Conservation (phyloP, 2,329 filamentous ascomycete genomes). For the Phyllosticta paracitricarpa region DNA sequence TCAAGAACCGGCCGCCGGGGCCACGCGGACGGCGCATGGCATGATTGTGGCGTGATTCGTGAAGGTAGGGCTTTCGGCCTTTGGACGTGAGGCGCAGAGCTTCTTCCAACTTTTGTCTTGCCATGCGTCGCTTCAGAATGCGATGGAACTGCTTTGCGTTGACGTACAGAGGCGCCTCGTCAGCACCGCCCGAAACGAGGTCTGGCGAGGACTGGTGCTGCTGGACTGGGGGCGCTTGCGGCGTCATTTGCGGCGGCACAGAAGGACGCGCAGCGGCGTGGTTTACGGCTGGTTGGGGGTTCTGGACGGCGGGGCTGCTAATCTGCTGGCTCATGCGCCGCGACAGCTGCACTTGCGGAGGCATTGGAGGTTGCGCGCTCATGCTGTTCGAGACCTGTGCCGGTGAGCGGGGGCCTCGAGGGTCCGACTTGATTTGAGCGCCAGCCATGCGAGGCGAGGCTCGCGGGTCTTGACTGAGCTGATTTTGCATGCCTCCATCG, state of each 20-base stretch:
- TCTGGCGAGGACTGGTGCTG: constrained; percentile 71
- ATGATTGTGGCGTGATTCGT: constrained; percentile 96
- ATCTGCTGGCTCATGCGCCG: constrained; percentile 33
- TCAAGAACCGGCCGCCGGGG: constrained; percentile 89
- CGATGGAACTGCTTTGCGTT: constrained; percentile 99
- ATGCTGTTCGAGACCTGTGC: constrained; percentile 56
- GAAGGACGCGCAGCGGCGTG: constrained; percentile 47
- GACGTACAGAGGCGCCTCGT: constrained; percentile 93
- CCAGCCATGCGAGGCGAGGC: constrained; percentile 71
- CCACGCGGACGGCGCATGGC: constrained; percentile 93
- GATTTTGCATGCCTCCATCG: constrained; percentile 55
- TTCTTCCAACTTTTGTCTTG: constrained; percentile 87
- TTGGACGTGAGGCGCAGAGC: constrained; percentile 86
- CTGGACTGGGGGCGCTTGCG: constrained; percentile 52
- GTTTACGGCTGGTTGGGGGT: constrained; percentile 65
- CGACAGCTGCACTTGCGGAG: constrained; percentile 29
- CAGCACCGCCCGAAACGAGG: constrained; percentile 58
- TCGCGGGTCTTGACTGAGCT: constrained; percentile 44
- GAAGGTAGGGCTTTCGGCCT: constrained; percentile 90
- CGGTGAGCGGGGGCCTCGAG: constrained; percentile 66
- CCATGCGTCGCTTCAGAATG: constrained; percentile 87
- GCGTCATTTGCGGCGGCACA: constrained; percentile 37
- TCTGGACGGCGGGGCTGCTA: constrained; percentile 46
- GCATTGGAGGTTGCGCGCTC: constrained; percentile 25
- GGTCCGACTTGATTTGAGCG: constrained; percentile 55